Evolutionary conservation across 192 early-diverging fungal species (phyloP).

Genomic region (Coemansia sp.): DNA sequence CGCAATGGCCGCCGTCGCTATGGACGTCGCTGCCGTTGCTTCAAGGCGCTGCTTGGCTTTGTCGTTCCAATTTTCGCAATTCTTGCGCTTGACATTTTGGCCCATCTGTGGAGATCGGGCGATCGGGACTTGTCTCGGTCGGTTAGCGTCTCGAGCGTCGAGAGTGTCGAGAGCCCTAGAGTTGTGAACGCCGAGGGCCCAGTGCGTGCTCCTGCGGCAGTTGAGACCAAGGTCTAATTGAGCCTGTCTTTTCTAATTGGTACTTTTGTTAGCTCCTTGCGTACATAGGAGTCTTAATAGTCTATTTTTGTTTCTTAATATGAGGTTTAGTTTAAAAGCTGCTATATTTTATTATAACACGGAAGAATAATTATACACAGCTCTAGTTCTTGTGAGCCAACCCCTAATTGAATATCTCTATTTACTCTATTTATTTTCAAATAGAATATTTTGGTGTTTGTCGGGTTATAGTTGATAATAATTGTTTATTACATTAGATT

Average conservation of each 20-base stretch:
- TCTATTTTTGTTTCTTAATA: no score
- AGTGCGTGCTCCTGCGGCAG: slow-evolving; percentile 23
- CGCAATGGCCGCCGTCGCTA: slow-evolving; percentile 40
- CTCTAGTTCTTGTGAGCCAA: no score
- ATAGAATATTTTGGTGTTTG: no score
- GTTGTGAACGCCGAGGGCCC: slow-evolving; percentile 17
- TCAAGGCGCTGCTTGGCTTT: slow-evolving; percentile 49
- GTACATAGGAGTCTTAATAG: no score
- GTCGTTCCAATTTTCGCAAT: slow-evolving; percentile 51
- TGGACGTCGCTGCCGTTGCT: slow-evolving; percentile 40
- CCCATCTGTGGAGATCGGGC: slow-evolving; percentile 35
- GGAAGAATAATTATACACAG: not conserved
- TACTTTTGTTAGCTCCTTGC: no score
- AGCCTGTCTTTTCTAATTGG: not conserved
- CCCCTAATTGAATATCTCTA: no score
- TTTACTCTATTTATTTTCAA: no score
- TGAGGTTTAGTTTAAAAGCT: slow-evolving; percentile 1
- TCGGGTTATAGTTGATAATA: no score
- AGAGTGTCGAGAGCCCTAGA: slow-evolving; percentile 29
- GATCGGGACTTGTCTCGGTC: slow-evolving; percentile 15
- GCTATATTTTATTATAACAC: not conserved
- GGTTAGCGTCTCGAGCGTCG: slow-evolving; percentile 38
- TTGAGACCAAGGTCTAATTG: slow-evolving; percentile 51
- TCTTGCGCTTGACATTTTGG: slow-evolving; percentile 35
- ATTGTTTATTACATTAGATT: no score